A percentile compares a stretch with the other conserved stretches of the same genome.
Conservation (phyloP, 2,329 filamentous ascomycete species). For the Sordariomycetes sp. region DNA sequence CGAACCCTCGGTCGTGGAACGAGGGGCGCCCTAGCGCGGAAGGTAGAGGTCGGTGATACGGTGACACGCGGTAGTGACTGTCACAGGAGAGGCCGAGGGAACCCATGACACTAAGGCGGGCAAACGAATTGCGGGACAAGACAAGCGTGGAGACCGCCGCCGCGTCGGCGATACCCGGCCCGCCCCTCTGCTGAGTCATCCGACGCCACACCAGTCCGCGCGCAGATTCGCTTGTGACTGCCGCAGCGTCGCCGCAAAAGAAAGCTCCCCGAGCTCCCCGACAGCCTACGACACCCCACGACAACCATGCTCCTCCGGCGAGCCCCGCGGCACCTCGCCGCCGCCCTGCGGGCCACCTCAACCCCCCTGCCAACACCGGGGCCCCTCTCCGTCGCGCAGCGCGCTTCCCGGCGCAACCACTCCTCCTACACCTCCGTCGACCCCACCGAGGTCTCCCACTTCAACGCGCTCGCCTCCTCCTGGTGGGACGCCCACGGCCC, state of each 20-base stretch:
- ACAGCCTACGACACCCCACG: background rate
- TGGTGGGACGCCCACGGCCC: conserved; percentile 98
- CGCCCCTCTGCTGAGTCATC: background rate
- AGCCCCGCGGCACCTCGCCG: conserved; percentile 2
- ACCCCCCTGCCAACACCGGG: background rate
- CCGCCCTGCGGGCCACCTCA: background rate
- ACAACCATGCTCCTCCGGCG: background rate
- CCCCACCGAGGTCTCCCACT: conserved; percentile 80
- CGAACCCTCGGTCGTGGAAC: background rate
- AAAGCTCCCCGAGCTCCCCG: background rate
- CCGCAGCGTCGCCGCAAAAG: background rate
- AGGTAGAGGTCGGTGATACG: background rate
- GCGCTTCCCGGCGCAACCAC: conserved; percentile 7
- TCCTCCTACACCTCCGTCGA: conserved; percentile 58
- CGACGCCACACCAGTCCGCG: background rate
- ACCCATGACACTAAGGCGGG: background rate
- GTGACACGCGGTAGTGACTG: no score
- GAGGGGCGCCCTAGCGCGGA: background rate
- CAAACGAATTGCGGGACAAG: background rate
- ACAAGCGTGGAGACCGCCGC: background rate
- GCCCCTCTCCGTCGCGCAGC: background rate
- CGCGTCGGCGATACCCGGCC: background rate
- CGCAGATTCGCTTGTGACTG: background rate
- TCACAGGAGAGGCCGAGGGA: no score
- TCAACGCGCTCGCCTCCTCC: conserved; percentile 79